A percentile compares a stretch with the other conserved stretches of the same genome.
Evolutionary conservation across 2,329 filamentous ascomycete genomes (phyloP).

Genomic region (Remersonia thermophila): DNA sequence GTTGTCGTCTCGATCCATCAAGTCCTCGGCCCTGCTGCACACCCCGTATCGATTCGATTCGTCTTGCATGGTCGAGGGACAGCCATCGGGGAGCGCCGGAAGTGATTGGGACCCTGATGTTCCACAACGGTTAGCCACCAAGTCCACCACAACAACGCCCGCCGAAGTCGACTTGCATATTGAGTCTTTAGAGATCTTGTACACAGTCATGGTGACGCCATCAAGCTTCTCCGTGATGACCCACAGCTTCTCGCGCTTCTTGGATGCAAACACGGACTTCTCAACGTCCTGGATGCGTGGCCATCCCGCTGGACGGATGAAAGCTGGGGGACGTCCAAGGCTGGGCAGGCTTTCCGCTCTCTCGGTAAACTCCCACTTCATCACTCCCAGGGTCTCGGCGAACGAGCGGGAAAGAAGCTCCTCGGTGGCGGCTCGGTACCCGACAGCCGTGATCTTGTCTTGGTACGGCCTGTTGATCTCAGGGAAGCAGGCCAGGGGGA

Average conservation of each 20-base stretch:
- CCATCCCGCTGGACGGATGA: constrained; percentile 20
- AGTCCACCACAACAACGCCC: too few relatives aligned
- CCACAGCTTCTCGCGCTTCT: constrained; percentile 10
- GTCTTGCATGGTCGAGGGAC: constrained; percentile 3
- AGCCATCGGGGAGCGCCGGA: constrained; percentile 7
- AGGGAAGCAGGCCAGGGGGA: constrained; percentile 13
- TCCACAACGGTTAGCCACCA: too few relatives aligned
- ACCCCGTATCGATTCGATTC: constrained; percentile 3
- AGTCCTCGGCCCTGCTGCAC: constrained; percentile 2
- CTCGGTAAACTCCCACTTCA: constrained; percentile 18
- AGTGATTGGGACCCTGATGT: constrained; percentile 9
- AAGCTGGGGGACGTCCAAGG: constrained; percentile 16
- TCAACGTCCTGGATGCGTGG: constrained; percentile 19
- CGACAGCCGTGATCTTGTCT: constrained; percentile 10
- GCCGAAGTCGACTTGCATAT: constrained; percentile 1
- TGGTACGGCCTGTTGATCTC: constrained; percentile 12
- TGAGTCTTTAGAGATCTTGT: constrained; percentile 16
- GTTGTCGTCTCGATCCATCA: constrained; percentile 2
- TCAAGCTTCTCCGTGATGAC: constrained; percentile 25
- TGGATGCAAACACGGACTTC: constrained; percentile 9
- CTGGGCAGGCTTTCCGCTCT: neutral
- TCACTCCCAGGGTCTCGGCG: constrained; percentile 18
- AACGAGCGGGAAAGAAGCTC: constrained; percentile 16
- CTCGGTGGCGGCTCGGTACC: constrained; percentile 5
- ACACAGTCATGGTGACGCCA: constrained; percentile 22